phyloP scores from a whole-genome alignment of 768 basidiomycete species.

The Tricholomella constricta region DNA sequence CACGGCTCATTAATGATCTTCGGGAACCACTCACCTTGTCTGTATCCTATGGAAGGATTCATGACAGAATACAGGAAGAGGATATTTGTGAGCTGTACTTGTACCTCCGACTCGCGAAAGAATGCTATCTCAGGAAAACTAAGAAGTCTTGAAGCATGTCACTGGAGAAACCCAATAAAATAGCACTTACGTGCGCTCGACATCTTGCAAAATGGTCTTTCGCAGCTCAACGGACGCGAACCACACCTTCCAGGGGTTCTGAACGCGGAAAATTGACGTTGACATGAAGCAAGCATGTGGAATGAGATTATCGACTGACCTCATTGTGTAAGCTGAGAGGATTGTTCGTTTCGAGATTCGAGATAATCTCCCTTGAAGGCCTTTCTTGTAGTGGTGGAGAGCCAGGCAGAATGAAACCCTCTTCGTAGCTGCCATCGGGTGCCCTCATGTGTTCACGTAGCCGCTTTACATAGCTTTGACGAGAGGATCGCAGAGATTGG shows the following conservation, averaged over 20 bases:
- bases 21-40: slow-evolving; percentile 56
- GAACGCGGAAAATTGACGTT: background rate
- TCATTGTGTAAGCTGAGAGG: slow-evolving; percentile 80
- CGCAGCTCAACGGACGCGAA: slow-evolving; percentile 87
- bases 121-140: slow-evolving; percentile 97
- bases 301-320: slow-evolving; percentile 10
- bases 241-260: slow-evolving; percentile 98
- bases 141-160: slow-evolving; percentile 10
- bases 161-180: slow-evolving; percentile 4
- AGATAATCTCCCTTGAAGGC: slow-evolving; percentile 24
- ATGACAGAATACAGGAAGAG: slow-evolving; percentile 82
- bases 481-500: slow-evolving; percentile 47
- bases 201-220: slow-evolving; percentile 90
- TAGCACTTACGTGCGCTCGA: slow-evolving; percentile 83
- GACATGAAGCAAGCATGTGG: background rate
- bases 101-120: slow-evolving; percentile 77
- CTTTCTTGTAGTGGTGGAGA: slow-evolving; percentile 35
- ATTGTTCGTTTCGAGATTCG: slow-evolving; percentile 72
- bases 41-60: slow-evolving; percentile 85
- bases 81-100: slow-evolving; percentile 80
- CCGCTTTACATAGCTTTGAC: slow-evolving; percentile 58
- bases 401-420: slow-evolving; percentile 62
- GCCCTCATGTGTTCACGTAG: slow-evolving; percentile 74
- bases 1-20: background rate
- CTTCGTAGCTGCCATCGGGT: slow-evolving; percentile 84